Base-by-base conservation (phyloP, 768 basidiomycete species). In the Pulveroboletus sp. region DNA sequence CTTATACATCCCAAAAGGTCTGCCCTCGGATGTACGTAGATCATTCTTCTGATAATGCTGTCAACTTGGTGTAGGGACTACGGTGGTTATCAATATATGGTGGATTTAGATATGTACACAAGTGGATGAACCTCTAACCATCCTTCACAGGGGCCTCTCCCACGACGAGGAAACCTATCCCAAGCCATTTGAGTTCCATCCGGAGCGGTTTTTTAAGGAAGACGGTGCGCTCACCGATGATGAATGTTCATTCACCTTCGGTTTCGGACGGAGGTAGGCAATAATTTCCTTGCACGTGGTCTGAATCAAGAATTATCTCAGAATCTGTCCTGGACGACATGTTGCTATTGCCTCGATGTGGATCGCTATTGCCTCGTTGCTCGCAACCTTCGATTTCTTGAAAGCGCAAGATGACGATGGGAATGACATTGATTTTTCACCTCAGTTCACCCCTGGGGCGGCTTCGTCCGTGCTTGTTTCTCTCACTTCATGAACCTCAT, bases 121-220 rank as follows among this genome's bases (percentile, higher is more conserved):
- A 17, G 6, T 40, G 21, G 14, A 10, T 12, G 41, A 40, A 9
- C 7, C 5, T 39, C 40, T 47, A 14, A 62, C 18, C 9, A n/a
- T 21, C 21, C 39, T 39, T 14, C 15, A 14, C 35, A 75, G 71
- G 73, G 71, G 62, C 8, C 65, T 79, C 52, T 57, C 65, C 8
- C 70, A 71, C 32, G 69, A 77, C 39, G 62, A 64, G 39, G 53
- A 58, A 17, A 59, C 66, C 5, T 80, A 74, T 47, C 52, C 65
- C 2, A 56, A 75, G 37, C 75, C 78, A 5, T 57, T 69, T 6
- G 55, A 57, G 10, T 80, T 76, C 56, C 54, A 57, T 1, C 78
- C 76, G 10, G 69, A 71, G 17, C 66, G 76, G 11, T 78, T 70
- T 40, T 1, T 65, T 1, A 55, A 40, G 27, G 46, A 52, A 11